Base-by-base conservation (phyloP, 768 basidiomycete species). In the Tulasnella sp. region DNA sequence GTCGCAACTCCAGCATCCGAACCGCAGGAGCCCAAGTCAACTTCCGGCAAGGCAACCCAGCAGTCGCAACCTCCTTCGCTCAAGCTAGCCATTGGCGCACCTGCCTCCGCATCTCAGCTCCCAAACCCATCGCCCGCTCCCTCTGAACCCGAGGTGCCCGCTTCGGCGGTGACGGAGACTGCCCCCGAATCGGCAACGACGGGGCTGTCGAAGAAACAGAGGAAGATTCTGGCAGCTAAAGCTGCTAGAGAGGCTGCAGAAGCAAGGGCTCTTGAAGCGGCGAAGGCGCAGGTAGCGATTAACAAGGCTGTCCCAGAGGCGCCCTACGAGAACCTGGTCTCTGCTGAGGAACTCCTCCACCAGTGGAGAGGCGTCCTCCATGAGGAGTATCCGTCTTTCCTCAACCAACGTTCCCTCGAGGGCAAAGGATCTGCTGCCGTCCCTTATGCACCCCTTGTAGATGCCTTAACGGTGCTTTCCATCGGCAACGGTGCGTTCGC, bases 401-500 rank as follows among this genome's bases (percentile, higher is more conserved):
- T 95, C 82, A 92, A 94, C 81, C 81, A 88, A 37, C 86, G 88
- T 77, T 90, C 89, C 83, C 87, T 95, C 78, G 90, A 90, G 81
- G 90, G 92, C 35, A 89, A 92, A n/a, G 88, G 90, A 73, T 92
- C 90, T 82, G 90, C 93, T 87, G 92, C 93, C 16, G 84, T 94
- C 67, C 92, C 94, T 80, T 95, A 95, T 81, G 92, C 91, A 0
- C 93, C 94, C 42, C 85, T 95, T 70, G 93, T 94, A 1, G 93
- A 94, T 82, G 94, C 94, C 0, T 84, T 95, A 37, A 94, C 94
- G 10, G 93, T 94, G 16, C 86, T 95, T 46, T 95, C 94, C 1
- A 92, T 93, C 18, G 93, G 93, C 3, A 75, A 76, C 13, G 92
- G 92, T 11, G 93, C 92, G 9, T 94, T 94, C 81, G 91, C 93